Conservation (phyloP, 1,284 basidiomycete species). For the Prillingera fragicola region DNA sequence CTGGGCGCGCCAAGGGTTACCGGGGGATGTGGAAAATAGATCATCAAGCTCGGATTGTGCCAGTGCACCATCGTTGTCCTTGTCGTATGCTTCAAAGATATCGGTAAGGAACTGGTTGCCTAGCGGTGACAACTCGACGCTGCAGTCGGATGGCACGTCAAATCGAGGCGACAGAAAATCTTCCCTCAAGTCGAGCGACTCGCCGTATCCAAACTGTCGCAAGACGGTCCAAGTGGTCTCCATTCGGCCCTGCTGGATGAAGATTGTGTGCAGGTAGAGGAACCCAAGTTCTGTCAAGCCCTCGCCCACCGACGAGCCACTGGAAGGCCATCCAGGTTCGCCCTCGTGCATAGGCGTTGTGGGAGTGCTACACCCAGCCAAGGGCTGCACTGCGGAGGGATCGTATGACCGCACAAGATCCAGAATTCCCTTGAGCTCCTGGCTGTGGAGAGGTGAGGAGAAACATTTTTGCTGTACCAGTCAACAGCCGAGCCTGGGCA, state of each 20-base stretch:
- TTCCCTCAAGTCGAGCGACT: conserved; percentile 85
- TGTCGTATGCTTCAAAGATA: conserved; percentile 93
- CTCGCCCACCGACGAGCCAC: conserved; percentile 38
- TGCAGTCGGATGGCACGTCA: conserved; percentile 86
- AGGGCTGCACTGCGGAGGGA: conserved; percentile 41
- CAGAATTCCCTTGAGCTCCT: conserved; percentile 88
- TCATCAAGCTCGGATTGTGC: conserved; percentile 79
- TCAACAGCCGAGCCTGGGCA: background rate
- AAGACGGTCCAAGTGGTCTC: conserved; percentile 98
- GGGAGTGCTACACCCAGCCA: too few relatives aligned
- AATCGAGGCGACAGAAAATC: conserved; percentile 82
- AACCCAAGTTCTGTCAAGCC: conserved; percentile 93
- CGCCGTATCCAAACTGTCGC: conserved; percentile 91
- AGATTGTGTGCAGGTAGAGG: conserved; percentile 90
- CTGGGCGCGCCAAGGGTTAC: conserved; percentile 81
- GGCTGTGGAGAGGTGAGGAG: conserved; percentile 80
- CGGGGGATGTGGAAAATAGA: conserved; percentile 88
- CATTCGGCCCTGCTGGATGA: conserved; percentile 91
- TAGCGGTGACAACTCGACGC: conserved; percentile 84
- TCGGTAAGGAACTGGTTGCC: conserved; percentile 98
- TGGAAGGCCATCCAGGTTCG: conserved; percentile 4
- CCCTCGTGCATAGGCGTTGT: conserved; percentile 7
- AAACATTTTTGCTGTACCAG: conserved; percentile 77
- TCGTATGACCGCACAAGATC: conserved; percentile 73
- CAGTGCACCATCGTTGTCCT: conserved; percentile 93